These are phyloP conservation scores for Wakefieldia striispora DNA, from an alignment of 768 basidiomycete genomes.

Conservation along the genomic window DNA sequence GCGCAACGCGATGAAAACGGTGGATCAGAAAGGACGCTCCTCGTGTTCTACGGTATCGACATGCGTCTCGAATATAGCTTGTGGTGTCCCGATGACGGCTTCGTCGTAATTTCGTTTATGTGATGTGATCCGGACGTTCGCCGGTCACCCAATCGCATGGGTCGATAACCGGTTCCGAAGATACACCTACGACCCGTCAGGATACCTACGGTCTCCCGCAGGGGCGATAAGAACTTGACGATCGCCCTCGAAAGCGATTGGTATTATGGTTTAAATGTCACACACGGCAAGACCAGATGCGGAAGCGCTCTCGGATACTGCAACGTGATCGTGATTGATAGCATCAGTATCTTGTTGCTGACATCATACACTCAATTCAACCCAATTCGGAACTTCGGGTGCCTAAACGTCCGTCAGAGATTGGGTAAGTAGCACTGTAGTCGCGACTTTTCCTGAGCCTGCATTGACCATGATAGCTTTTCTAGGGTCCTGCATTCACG, in stretches of 20 bases:
- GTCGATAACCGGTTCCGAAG: slow-evolving; percentile 58
- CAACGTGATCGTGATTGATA: slow-evolving; percentile 18
- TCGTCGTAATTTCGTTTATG: background rate
- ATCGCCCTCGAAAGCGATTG: slow-evolving; percentile 53
- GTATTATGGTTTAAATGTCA: slow-evolving; percentile 53
- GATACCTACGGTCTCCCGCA: slow-evolving; percentile 34
- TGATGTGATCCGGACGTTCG: slow-evolving; percentile 38
- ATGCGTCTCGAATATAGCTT: slow-evolving; percentile 55
- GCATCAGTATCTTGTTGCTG: slow-evolving; percentile 24
- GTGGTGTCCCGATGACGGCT: slow-evolving; percentile 9
- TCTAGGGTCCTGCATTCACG: slow-evolving; percentile 54
- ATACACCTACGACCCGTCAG: slow-evolving; percentile 51
- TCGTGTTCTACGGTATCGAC: slow-evolving; percentile 58
- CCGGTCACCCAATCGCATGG: slow-evolving; percentile 52
- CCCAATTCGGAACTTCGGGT: slow-evolving; percentile 55
- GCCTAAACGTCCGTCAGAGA: slow-evolving; percentile 52
- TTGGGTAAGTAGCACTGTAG: slow-evolving; percentile 38
- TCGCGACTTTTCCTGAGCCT: background rate
- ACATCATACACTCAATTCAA: background rate
- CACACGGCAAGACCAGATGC: slow-evolving; percentile 46
- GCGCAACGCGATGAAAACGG: slow-evolving; percentile 22
- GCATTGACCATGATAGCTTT: background rate
- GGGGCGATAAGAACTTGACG: slow-evolving; percentile 43
- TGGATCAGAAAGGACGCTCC: slow-evolving; percentile 34
- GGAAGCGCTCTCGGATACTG: slow-evolving; percentile 40